Percentiles rank a stretch among this genome's conserved stretches.
Evolutionary conservation across 306 rosid species (phyloP).

Genomic region (Sesbania bispinosa): DNA sequence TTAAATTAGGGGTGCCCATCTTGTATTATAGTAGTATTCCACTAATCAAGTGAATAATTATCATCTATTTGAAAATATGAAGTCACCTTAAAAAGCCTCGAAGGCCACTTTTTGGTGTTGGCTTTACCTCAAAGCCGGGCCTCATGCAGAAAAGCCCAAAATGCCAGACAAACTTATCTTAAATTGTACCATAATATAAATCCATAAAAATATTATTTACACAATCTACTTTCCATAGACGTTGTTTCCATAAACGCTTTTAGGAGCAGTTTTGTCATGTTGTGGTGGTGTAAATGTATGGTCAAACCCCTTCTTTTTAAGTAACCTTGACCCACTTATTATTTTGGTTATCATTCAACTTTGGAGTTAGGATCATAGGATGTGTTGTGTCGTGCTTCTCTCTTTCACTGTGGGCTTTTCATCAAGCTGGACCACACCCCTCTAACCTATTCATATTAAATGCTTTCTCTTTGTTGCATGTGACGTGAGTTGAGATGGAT

Average conservation of each 20-base stretch:
- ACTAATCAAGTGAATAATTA: slow-evolving; percentile 1
- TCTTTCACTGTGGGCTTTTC: slow-evolving; percentile 10
- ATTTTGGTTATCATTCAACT: slow-evolving; percentile 34
- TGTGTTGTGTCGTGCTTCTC: not conserved
- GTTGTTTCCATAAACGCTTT: slow-evolving; percentile 19
- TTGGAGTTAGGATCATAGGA: slow-evolving; percentile 34
- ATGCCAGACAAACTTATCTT: not conserved
- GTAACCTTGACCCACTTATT: slow-evolving; percentile 54
- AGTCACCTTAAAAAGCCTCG: not conserved
- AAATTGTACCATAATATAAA: not conserved
- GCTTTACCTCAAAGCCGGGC: slow-evolving; percentile 24
- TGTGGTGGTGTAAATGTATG: slow-evolving; percentile 40
- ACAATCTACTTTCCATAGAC: not conserved
- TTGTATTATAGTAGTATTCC: slow-evolving; percentile 4
- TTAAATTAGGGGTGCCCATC: not conserved
- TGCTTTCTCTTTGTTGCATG: slow-evolving; percentile 21
- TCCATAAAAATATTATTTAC: not conserved
- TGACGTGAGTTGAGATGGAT: not conserved
- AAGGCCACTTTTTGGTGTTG: slow-evolving; percentile 19
- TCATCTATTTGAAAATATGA: slow-evolving; percentile 12
- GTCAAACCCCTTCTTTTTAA: slow-evolving; percentile 38
- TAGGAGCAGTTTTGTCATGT: slow-evolving; percentile 36
- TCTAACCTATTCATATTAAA: slow-evolving; percentile 11
- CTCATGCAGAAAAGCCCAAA: slow-evolving; percentile 26
- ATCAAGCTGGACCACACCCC: slow-evolving; percentile 30